These are phyloP conservation scores for Coemansia sp. DNA, from an alignment of 192 early-diverging fungal genomes.

Conservation along the genomic window DNA sequence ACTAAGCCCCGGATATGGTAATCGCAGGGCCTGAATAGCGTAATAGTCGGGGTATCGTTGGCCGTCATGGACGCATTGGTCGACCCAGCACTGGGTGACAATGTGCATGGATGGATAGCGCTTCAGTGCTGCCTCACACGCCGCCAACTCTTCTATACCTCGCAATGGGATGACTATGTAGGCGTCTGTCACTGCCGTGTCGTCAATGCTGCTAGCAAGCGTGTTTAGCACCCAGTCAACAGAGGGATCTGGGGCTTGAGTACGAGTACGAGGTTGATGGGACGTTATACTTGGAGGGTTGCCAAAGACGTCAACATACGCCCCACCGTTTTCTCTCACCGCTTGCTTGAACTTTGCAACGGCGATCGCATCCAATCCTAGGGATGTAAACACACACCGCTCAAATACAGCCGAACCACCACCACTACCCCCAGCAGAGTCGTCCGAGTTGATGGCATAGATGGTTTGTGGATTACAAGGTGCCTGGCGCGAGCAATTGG, in stretches of 20 bases:
- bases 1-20: constrained; percentile 21
- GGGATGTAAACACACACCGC: constrained; percentile 36
- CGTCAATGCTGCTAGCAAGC: constrained; percentile 3
- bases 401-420: constrained; percentile 17
- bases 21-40: constrained; percentile 11
- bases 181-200: neutral
- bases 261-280: neutral
- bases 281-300: neutral
- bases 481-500: neutral
- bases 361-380: constrained; percentile 19
- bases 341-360: constrained; percentile 20
- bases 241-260: neutral
- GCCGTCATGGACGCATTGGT: constrained; percentile 56
- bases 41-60: constrained; percentile 36
- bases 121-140: constrained; percentile 15
- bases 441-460: neutral
- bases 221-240: constrained; percentile 4
- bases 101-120: constrained; percentile 23
- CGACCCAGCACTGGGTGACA: constrained; percentile 65
- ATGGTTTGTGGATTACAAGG: neutral
- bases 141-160: constrained; percentile 15
- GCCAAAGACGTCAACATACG: constrained; percentile 19
- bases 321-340: constrained; percentile 29
- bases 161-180: constrained; percentile 38
- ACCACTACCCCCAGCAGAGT: neutral